Evolutionary conservation across 306 rosid species (phyloP), one percentile per base, ranked within the genome.

Genomic region (Fragaria nilgerrensis): DNA sequence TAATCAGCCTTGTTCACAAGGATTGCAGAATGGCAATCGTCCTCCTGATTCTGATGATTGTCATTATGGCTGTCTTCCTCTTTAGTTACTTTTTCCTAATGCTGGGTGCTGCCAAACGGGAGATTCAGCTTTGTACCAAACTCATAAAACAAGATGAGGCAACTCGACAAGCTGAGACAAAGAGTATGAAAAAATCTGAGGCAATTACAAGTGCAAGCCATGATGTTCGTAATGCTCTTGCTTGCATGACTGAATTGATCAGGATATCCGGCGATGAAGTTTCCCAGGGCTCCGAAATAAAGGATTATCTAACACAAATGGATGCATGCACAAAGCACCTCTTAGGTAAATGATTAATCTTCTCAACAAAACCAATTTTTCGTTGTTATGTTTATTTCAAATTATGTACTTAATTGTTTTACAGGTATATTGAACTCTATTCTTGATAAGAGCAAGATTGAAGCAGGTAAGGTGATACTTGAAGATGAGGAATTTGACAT

Each of bases 381-480:
- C 0, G 13, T n/a, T 9, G 63, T 22, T 10, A 29, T 22, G 14
- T 15, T 61, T 25, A 27, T 25, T 61, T 61, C 3, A 13, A 59
- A 10, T 55, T 70, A 9, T 23, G 17, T 11, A 25, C 66, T 25
- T 66, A 1, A 7, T 70, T 79, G 8, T 77, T 69, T 14, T 41
- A 11, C 76, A 88, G 97, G 90, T 50, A 63, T 92, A 34, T 69
- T 94, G 83, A 94, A 89, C 81, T 87, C 98, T 59, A 83, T 89
- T 83, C 93, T 94, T 5, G 95, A 94, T 75, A 86, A 87, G 52
- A 94, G 97, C 84, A 90, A 92, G 75, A 90, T 89, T 19, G 96
- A 92, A 84, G 93, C 92, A 0, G 96, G 96, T 4, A 90, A 92
- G 79, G 86, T 92, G 86, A 86, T 78, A 45, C 90, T 94, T n/a